Base-by-base conservation (phyloP, 371 early-diverging fungal genomes). In the Lichtheimia hyalospora region DNA sequence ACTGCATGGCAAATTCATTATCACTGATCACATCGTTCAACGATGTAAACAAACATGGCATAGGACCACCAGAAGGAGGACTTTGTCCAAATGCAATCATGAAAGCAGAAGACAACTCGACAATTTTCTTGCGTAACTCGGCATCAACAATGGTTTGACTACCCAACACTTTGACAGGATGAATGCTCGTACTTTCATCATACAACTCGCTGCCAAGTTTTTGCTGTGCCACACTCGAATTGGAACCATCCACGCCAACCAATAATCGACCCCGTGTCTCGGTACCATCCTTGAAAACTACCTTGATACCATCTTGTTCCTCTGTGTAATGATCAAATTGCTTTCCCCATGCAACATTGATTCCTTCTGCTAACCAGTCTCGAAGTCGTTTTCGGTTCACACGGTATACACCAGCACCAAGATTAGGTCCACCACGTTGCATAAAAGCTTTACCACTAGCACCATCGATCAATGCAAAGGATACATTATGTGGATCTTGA, bases 201-300 rank as follows among this genome's bases (percentile, higher is more conserved):
- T 61, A 69, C 4, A 18, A 5, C 12, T 69, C 65, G 3, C 24
- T 12, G 1, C 68, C 65, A 5, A 67, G 43, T 5, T 62, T 23
- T 24, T 68, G 61, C 15, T 50, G 46, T 50, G 68, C 67, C 2
- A 68, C 67, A 0, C 2, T 21, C 39, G 71, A 71, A 8, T 58
- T 57, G n/a, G 61, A n/a, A 10, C 71, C 71, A 54, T 71, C 71
- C 0, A 61, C 71, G 23, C 65, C 71, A n/a, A 71, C 61, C 3
- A 71, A 21, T 2, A 67, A 5, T 23, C 58, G 49, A 4, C 71
- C 71, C 20, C 46, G 24, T 0, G 49, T 66, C n/a, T 41, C 49
- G 0, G 66, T 60, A 12, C 69, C 70, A 42, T 75, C 79, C 3
- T 62, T 60, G 48, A 78, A 75, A 2, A 43, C 52, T 28, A 61